These are phyloP conservation scores for Aspergillus baeticus DNA, from an alignment of 495 filamentous ascomycete genomes.

Conservation along the genomic window DNA sequence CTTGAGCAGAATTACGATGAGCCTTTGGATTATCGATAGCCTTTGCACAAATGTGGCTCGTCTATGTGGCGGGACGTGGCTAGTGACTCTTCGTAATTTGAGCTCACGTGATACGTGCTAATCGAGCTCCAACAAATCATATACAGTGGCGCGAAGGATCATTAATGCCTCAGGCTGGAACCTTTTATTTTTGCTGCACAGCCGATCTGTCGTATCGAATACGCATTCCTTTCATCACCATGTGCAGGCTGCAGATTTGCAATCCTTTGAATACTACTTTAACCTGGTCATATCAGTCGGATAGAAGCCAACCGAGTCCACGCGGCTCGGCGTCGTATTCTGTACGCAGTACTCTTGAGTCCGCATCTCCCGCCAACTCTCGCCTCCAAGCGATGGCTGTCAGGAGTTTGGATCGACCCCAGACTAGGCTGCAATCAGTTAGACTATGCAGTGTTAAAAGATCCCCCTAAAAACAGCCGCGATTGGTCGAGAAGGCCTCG, in stretches of 20 bases:
- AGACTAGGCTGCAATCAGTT: conserved; percentile 9
- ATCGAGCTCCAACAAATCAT: neutral
- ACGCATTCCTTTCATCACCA: neutral
- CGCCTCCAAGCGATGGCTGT: neutral
- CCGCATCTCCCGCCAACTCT: neutral
- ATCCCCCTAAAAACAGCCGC: conserved; percentile 3
- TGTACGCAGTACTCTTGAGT: neutral
- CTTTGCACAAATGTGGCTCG: conserved; percentile 9
- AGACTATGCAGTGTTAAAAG: neutral
- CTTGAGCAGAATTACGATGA: neutral
- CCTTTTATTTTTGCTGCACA: neutral
- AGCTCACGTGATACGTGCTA: neutral
- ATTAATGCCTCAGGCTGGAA: neutral
- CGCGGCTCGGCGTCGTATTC: neutral
- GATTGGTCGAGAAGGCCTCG: conserved; percentile 23
- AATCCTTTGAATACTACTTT: neutral
- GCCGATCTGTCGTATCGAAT: conserved; percentile 8
- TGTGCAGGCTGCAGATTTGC: neutral
- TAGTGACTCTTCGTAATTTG: conserved; percentile 19
- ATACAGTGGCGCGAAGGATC: neutral
- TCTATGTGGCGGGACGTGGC: neutral
- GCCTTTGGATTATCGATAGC: conserved; percentile 29
- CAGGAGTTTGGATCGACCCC: conserved; percentile 1
- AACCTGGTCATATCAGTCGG: neutral
- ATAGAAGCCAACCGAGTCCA: neutral